Evolutionary conservation across 1,139 yeast species (phyloP).

Genomic region (Suhomyces bolitotheri): DNA sequence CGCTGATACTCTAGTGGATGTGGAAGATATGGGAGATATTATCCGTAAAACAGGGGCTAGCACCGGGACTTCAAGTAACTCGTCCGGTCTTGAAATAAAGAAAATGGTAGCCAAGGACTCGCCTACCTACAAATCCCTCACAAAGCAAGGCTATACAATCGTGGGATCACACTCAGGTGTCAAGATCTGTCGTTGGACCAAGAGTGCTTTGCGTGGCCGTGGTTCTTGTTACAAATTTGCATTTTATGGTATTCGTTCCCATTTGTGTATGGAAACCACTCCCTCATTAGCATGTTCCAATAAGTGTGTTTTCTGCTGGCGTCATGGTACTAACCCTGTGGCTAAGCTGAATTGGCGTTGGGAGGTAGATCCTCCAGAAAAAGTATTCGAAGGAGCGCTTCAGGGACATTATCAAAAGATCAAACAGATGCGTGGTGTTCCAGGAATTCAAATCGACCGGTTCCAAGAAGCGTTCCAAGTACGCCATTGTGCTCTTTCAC

Average conservation of each 20-base stretch:
- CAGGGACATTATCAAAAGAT: slow-evolving; percentile 88
- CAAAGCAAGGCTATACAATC: slow-evolving; percentile 90
- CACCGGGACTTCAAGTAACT: background rate
- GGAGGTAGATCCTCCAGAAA: slow-evolving; percentile 90
- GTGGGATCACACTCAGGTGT: slow-evolving; percentile 97
- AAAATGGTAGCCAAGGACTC: slow-evolving; percentile 90
- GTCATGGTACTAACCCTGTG: slow-evolving; percentile 96
- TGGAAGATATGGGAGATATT: slow-evolving; percentile 80
- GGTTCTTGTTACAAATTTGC: slow-evolving; percentile 95
- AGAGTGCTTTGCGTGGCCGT: slow-evolving; percentile 88
- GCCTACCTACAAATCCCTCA: slow-evolving; percentile 83
- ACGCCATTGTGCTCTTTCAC: slow-evolving; percentile 85
- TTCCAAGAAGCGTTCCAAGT: slow-evolving; percentile 89
- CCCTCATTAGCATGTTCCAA: slow-evolving; percentile 93
- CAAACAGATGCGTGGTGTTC: slow-evolving; percentile 93
- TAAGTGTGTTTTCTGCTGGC: slow-evolving; percentile 96
- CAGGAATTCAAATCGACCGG: slow-evolving; percentile 87
- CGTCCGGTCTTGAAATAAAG: slow-evolving; percentile 45
- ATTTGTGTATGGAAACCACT: slow-evolving; percentile 94
- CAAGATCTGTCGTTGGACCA: slow-evolving; percentile 95
- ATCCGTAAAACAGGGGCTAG: slow-evolving; percentile 42
- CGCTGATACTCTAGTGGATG: slow-evolving; percentile 59
- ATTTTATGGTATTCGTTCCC: slow-evolving; percentile 85
- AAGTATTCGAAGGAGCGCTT: slow-evolving; percentile 79
- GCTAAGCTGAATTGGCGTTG: slow-evolving; percentile 92